Evolutionary conservation across 306 rosid genomes (phyloP).

Genomic region (Potentilla sterilis): DNA sequence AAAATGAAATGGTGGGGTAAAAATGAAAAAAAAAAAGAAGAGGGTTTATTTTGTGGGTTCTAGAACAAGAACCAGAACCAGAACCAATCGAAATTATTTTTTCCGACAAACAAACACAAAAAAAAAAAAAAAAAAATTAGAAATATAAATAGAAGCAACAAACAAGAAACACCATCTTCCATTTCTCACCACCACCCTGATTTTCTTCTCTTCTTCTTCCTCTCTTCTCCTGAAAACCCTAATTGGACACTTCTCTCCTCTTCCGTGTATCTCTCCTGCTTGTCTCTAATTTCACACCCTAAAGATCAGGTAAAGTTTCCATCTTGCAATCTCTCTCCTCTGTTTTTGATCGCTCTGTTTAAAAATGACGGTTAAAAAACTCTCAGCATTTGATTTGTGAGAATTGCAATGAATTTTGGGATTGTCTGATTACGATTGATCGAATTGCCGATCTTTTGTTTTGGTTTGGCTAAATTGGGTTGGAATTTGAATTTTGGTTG

Average conservation of each 20-base stretch:
- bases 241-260: conserved; percentile 40
- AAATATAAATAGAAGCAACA: conserved; percentile 3
- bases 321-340: conserved; percentile 22
- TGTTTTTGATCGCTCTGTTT: not conserved
- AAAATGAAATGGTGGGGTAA: conserved; percentile 10
- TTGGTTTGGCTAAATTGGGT: not conserved
- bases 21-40: not conserved
- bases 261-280: conserved; percentile 28
- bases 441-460: conserved; percentile 29
- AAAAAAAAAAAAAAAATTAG: not conserved
- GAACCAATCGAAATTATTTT: conserved; percentile 37
- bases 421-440: conserved; percentile 17
- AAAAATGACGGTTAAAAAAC: conserved; percentile 9
- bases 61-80: conserved; percentile 38
- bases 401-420: conserved; percentile 34
- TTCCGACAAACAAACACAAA: conserved; percentile 5
- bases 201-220: conserved; percentile 30
- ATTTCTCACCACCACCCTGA: conserved; percentile 19
- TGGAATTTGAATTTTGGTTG: conserved; percentile 20
- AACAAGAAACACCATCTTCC: conserved; percentile 6
- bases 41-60: conserved; percentile 3
- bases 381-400: conserved; percentile 25
- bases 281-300: not conserved
- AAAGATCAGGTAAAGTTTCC: conserved; percentile 57
- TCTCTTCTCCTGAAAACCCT: conserved; percentile 59